A percentile compares a stretch with the other conserved stretches of the same genome.
phyloP scores from a whole-genome alignment of 768 basidiomycete genomes.

The Pisolithus marmoratus region DNA sequence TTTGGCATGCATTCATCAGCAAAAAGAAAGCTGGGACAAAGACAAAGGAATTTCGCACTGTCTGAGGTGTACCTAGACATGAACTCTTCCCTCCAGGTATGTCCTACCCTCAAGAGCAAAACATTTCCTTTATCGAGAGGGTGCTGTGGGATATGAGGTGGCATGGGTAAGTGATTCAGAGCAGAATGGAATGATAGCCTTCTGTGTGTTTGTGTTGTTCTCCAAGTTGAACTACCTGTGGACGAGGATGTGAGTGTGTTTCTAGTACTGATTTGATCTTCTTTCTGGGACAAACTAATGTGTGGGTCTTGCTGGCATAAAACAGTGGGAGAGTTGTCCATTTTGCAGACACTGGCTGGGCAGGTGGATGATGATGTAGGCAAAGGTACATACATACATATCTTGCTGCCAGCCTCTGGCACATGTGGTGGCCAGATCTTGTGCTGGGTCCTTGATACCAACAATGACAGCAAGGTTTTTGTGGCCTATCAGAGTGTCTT shows the following conservation, averaged over 20 bases:
- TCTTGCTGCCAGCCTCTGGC: too few species aligned
- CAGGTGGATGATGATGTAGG: too few species aligned
- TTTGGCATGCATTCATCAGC: neutral
- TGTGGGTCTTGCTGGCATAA: slow-evolving; percentile 62
- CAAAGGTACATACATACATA: too few species aligned
- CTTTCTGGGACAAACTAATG: slow-evolving; percentile 37
- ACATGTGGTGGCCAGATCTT: too few species aligned
- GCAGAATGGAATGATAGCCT: slow-evolving; percentile 8
- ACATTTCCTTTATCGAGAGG: slow-evolving; percentile 41
- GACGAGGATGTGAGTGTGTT: slow-evolving; percentile 17
- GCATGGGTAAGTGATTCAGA: slow-evolving; percentile 70
- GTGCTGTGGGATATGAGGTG: slow-evolving; percentile 63
- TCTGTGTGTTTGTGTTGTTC: slow-evolving; percentile 22
- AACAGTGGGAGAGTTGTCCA: slow-evolving; percentile 30
- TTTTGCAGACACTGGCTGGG: slow-evolving; percentile 17
- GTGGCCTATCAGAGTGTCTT: too few species aligned
- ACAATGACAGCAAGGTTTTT: too few species aligned
- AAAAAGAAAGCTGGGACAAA: neutral
- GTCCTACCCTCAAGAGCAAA: slow-evolving; percentile 49
- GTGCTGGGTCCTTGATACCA: too few species aligned
- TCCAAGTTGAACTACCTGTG: slow-evolving; percentile 42
- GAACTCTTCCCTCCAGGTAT: slow-evolving; percentile 68
- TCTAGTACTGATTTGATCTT: slow-evolving; percentile 26
- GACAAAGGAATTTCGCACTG: slow-evolving; percentile 38
- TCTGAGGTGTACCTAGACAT: slow-evolving; percentile 49